Base-by-base conservation (phyloP, 805 yeast genomes). In the Brettanomyces custersianus region DNA sequence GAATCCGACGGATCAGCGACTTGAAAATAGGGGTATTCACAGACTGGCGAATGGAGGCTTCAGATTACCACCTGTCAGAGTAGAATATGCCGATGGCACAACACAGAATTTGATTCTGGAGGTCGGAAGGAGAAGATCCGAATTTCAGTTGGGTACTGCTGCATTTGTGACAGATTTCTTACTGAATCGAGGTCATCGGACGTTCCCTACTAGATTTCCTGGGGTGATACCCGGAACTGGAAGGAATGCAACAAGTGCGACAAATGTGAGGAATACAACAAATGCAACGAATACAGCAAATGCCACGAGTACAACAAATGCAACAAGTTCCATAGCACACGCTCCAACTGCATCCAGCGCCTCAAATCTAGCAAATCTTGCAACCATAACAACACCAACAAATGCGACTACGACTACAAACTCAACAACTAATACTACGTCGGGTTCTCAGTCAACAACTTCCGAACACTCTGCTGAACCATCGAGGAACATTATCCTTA, bases 401-500 rank as follows among this genome's bases (percentile, higher is more conserved):
- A 15, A 30, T 36, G 4, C 29, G 16, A 12, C 28, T 29, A 13
- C 35, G 5, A 22, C 33, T 16, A 29, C 24, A 4, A 16, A n/a
- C 16, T 13, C 35, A 17, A 4, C 38, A 5, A 32, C 30, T 10
- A n/a, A 12, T n/a, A n/a, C n/a, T n/a, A 22, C 28, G 15, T 13
- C 17, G 6, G 7, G 28, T 17, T 7, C n/a, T n/a, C 28, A 12
- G 28, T 8, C 28, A 11, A 2, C 28, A 13, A 12, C 28, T 8
- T 25, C 28, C 3, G 28, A 9, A 10, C 15, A 27, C n/a, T 22
- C n/a, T 19, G 15, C 43, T 4, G 59, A 52, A 40, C 42, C 52
- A 9, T 51, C 60, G 1, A 46, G 67, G 39, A 63, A 62, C 44
- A 63, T 63, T 43, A 50, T 60, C 6, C 47, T 65, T 11, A 62